Percentiles rank a stretch among this genome's conserved stretches.
These are phyloP conservation scores for Brassica hybrid DNA, from an alignment of 441 rosid genomes.

Conservation along the genomic window DNA sequence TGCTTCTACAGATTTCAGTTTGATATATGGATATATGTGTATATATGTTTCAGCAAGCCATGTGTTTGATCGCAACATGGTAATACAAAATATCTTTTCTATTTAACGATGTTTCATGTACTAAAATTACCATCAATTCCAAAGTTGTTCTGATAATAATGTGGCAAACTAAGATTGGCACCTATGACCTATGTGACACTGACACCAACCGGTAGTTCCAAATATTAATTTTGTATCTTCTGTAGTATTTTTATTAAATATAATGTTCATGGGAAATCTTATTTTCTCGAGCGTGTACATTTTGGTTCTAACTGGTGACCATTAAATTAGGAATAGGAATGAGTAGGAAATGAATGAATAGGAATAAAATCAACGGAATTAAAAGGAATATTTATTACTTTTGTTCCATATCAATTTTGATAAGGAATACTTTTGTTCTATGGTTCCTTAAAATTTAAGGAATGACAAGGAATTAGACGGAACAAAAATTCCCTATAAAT, in stretches of 20 bases:
- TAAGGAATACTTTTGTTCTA: no score
- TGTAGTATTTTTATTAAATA: not conserved
- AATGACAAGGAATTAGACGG: no score
- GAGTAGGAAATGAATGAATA: no score
- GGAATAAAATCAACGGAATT: no score
- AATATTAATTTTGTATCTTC: not conserved
- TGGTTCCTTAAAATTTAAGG: no score
- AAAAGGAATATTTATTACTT: no score
- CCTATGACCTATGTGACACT: not conserved
- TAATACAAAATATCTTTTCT: not conserved
- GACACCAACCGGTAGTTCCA: not conserved
- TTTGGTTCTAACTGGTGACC: no score
- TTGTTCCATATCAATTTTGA: no score
- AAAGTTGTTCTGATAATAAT: not conserved
- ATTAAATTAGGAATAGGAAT: no score
- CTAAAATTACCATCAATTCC: not conserved
- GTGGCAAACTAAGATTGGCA: not conserved
- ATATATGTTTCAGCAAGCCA: not conserved
- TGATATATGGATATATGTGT: not conserved
- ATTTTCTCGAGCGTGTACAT: not conserved
- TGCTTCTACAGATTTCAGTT: not conserved
- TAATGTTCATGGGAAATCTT: conserved; percentile 2
- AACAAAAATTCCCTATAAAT: no score
- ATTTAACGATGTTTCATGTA: not conserved
- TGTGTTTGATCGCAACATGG: not conserved